Base-by-base conservation (phyloP, 1,139 yeast genomes). In the Pichia sp. region DNA sequence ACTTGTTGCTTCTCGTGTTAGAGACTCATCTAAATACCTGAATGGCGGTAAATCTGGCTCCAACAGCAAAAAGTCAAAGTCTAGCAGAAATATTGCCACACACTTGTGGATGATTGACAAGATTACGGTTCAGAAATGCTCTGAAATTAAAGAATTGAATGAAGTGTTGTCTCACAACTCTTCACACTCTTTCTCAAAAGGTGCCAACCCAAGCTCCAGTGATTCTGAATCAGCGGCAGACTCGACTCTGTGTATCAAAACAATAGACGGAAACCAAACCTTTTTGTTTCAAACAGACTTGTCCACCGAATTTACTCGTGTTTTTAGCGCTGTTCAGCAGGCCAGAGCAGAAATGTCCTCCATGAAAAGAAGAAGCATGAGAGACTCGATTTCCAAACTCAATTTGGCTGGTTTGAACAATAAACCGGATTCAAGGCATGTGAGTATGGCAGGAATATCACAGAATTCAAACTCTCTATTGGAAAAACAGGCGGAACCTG, bases 271-370 rank as follows among this genome's bases (percentile, higher is more conserved):
- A 2, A 48, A 81, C 2, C 68, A 79, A 57, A 75, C 81, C 52
- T 85, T 78, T 64, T 79, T 85, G 2, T 87, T 81, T 65, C 85
- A 83, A 62, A 80, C 90, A 2, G 89, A 86, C 59, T 74, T 84
- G 55, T 71, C 75, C 55, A 84, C 80, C 55, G 86, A 84, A 61
- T 84, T 78, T 63, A 66, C 72, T n/a, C 79, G 79, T 59, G 76
- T 88, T 8, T 71, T 81, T 45, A 78, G 78, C 30, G 83, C 85
- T 1, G 82, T 81, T 59, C 78, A 82, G 59, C 79, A 82, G 62
- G 93, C 92, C 0, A 80, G 81, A 60, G 79, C 80, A 60, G 92
- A 85, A 60, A 66, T 84, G 38, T 69, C 79, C 56, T 72, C 70
- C 50, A 65, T 70, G 48, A 74, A 73, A 47, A 76, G 76, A 71